phyloP scores from a whole-genome alignment of 495 filamentous ascomycete genomes.

The Penicillium arizonense region DNA sequence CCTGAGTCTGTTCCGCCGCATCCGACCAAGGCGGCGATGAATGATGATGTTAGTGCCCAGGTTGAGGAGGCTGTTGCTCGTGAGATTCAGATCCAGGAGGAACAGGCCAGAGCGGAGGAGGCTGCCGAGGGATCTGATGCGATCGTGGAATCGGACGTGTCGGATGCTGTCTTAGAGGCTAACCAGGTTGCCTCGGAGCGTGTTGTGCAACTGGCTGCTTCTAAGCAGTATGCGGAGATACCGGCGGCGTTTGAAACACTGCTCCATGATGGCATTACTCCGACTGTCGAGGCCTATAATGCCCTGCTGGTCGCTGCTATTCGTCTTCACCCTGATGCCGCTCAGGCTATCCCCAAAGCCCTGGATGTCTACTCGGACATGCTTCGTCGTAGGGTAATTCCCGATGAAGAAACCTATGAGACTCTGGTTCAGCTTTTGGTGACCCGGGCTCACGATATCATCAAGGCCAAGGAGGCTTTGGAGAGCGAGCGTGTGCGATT shows the following conservation, averaged over 20 bases:
- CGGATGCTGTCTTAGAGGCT: constrained; percentile 43
- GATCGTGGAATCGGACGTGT: constrained; percentile 27
- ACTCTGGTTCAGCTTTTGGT: constrained; percentile 81
- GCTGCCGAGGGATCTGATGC: constrained; percentile 32
- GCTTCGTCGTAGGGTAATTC: constrained; percentile 79
- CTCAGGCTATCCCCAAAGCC: constrained; percentile 81
- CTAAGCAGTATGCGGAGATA: constrained; percentile 75
- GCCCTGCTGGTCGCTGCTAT: constrained; percentile 81
- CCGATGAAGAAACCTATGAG: constrained; percentile 82
- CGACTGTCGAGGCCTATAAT: constrained; percentile 84
- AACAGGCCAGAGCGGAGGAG: constrained; percentile 45
- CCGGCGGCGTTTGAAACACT: constrained; percentile 85
- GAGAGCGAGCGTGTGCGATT: constrained; percentile 76
- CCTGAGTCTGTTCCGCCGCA: constrained; percentile 37
- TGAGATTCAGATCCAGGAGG: constrained; percentile 54
- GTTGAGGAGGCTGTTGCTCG: constrained; percentile 65
- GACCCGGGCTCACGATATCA: constrained; percentile 70
- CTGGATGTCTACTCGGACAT: constrained; percentile 96
- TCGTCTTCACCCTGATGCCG: constrained; percentile 63
- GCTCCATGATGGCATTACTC: constrained; percentile 72
- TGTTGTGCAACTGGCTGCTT: constrained; percentile 66
- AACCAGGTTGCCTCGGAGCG: constrained; percentile 70
- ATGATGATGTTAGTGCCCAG: constrained; percentile 54
- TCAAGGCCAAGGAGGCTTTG: constrained; percentile 63
- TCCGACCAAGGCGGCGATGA: constrained; percentile 57